These are phyloP conservation scores for Lentithecium fluviatile DNA, from an alignment of 495 filamentous ascomycete genomes.

Conservation along the genomic window DNA sequence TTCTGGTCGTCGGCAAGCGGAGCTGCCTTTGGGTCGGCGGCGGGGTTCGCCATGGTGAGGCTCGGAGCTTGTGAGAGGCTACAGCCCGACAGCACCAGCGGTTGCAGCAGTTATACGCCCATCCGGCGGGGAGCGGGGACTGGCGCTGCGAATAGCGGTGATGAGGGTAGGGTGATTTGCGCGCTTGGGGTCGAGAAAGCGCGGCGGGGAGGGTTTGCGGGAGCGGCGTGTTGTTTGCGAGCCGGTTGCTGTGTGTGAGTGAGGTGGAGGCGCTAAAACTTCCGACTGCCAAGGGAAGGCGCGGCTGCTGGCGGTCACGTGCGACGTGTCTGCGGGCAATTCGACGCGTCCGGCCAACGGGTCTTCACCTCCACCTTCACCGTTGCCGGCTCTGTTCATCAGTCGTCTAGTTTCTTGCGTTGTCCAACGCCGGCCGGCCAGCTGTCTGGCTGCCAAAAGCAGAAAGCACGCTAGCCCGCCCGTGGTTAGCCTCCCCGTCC, in stretches of 20 bases:
- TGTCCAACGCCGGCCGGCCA: neutral
- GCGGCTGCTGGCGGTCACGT: too few species aligned
- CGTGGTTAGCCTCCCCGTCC: conserved; percentile 2
- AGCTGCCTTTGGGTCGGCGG: conserved; percentile 19
- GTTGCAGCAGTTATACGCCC: neutral
- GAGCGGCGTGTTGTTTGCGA: neutral
- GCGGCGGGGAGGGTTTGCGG: neutral
- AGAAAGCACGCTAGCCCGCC: too few species aligned
- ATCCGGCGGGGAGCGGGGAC: neutral
- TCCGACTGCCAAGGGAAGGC: neutral
- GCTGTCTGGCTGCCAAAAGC: neutral
- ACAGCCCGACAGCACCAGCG: neutral
- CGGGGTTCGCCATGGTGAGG: conserved; percentile 23
- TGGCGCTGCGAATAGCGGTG: neutral
- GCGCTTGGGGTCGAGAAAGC: neutral
- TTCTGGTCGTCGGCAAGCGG: conserved; percentile 22
- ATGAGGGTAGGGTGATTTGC: too few species aligned
- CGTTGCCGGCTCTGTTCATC: too few species aligned
- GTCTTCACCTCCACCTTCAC: too few species aligned
- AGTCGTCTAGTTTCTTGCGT: too few species aligned
- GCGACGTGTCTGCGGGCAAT: too few species aligned
- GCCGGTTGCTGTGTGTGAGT: neutral
- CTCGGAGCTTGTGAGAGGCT: neutral
- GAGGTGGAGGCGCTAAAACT: neutral
- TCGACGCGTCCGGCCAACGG: too few species aligned